These are phyloP conservation scores for Talaromyces sp. DNA, from an alignment of 2,329 filamentous ascomycete species.

Conservation along the genomic window DNA sequence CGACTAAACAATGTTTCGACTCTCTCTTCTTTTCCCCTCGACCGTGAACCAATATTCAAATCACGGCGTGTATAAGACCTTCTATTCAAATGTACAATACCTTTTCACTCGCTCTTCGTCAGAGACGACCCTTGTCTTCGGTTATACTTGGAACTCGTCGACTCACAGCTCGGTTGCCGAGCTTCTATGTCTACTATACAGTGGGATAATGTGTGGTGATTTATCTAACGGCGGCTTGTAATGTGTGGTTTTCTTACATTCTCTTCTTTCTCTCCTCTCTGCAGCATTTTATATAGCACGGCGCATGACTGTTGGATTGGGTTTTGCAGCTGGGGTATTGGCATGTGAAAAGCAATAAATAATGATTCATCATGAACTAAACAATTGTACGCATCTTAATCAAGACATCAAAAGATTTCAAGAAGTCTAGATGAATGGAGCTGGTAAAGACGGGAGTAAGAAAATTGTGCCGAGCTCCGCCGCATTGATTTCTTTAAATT, in stretches of 20 bases:
- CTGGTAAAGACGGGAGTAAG: not conserved
- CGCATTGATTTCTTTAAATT: constrained; percentile 2
- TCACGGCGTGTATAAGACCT: constrained; percentile 5
- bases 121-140: not conserved
- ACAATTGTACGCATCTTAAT: too few species aligned
- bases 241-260: not conserved
- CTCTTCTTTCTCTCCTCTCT: constrained; percentile 12
- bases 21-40: constrained; percentile 2
- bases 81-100: constrained; percentile 10
- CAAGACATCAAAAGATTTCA: too few species aligned
- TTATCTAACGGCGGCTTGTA: not conserved
- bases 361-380: not conserved
- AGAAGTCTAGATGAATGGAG: not conserved
- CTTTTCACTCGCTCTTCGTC: not conserved
- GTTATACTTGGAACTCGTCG: not conserved
- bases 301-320: constrained; percentile 13
- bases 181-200: constrained; percentile 11
- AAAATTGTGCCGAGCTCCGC: constrained; percentile 9
- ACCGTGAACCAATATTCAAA: not conserved
- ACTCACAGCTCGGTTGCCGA: not conserved
- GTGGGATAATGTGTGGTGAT: not conserved
- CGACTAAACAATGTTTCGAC: constrained; percentile 30
- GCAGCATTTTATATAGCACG: constrained; percentile 15
- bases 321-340: constrained; percentile 11
- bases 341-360: constrained; percentile 10